These are phyloP conservation scores for Geoglossum glabrum DNA, from an alignment of 495 filamentous ascomycete genomes.

Conservation along the genomic window DNA sequence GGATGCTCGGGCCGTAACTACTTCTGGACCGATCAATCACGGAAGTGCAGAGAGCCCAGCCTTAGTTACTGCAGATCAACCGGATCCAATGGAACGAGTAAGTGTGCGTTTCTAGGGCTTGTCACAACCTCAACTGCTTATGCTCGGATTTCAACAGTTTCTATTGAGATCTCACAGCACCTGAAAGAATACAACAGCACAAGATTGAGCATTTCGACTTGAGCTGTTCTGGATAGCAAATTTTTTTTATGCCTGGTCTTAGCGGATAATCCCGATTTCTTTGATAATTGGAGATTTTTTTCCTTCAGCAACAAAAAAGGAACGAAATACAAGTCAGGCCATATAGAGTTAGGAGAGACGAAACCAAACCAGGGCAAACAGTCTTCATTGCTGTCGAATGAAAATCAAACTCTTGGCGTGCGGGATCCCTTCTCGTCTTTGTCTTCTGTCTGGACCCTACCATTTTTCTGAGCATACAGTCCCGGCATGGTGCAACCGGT, in stretches of 20 bases:
- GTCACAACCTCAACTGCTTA: slow-evolving; percentile 1
- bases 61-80: slow-evolving; percentile 36
- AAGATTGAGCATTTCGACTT: background rate
- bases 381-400: background rate
- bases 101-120: background rate
- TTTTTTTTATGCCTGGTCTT: background rate
- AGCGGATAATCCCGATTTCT: background rate
- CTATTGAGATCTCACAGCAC: background rate
- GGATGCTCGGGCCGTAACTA: slow-evolving; percentile 19
- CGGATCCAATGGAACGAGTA: slow-evolving; percentile 39
- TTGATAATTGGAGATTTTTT: background rate
- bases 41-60: slow-evolving; percentile 39
- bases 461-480: background rate
- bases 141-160: background rate
- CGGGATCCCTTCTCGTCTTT: background rate
- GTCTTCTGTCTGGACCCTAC: background rate
- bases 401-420: background rate
- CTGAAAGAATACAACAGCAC: background rate
- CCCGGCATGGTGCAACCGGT: background rate
- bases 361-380: background rate
- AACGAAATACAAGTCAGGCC: background rate
- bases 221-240: background rate
- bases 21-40: slow-evolving; percentile 32
- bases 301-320: background rate
- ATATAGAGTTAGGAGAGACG: background rate